Evolutionary conservation across 768 basidiomycete species (phyloP).

Genomic region (Hygrophorus russula): DNA sequence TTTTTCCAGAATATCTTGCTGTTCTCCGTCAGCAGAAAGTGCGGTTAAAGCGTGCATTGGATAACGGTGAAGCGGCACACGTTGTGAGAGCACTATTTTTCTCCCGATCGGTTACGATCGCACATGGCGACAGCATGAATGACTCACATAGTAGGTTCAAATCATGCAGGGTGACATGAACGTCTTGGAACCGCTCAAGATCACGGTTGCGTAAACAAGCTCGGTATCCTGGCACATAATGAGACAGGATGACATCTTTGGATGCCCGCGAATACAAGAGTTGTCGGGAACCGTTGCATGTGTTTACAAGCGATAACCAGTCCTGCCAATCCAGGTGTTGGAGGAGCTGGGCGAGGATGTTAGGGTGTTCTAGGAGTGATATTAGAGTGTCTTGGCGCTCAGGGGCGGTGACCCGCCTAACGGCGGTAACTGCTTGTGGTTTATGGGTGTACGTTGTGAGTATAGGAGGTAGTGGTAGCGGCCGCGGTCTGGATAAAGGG

Average conservation of each 20-base stretch:
- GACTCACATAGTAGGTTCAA: slow-evolving; percentile 56
- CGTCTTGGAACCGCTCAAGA: slow-evolving; percentile 26
- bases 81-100: slow-evolving; percentile 51
- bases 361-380: slow-evolving; percentile 10
- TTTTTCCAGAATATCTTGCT: slow-evolving; percentile 22
- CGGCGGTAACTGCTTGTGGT: not conserved
- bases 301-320: slow-evolving; percentile 25
- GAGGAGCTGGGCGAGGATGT: slow-evolving; percentile 18
- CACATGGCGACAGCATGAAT: not conserved
- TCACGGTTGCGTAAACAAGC: slow-evolving; percentile 31
- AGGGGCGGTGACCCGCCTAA: not conserved
- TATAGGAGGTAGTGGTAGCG: too few species aligned
- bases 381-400: slow-evolving; percentile 5
- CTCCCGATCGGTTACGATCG: slow-evolving; percentile 7
- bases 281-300: slow-evolving; percentile 20
- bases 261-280: slow-evolving; percentile 19
- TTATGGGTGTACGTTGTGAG: not conserved
- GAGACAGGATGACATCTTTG: slow-evolving; percentile 29
- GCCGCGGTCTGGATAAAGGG: slow-evolving; percentile 1
- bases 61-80: slow-evolving; percentile 54
- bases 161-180: slow-evolving; percentile 46
- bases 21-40: slow-evolving; percentile 28
- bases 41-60: slow-evolving; percentile 67
- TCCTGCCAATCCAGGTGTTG: slow-evolving; percentile 27
- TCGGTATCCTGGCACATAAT: slow-evolving; percentile 50